Base-by-base conservation (phyloP, 805 yeast genomes). In the Phaffomyces opuntiae region DNA sequence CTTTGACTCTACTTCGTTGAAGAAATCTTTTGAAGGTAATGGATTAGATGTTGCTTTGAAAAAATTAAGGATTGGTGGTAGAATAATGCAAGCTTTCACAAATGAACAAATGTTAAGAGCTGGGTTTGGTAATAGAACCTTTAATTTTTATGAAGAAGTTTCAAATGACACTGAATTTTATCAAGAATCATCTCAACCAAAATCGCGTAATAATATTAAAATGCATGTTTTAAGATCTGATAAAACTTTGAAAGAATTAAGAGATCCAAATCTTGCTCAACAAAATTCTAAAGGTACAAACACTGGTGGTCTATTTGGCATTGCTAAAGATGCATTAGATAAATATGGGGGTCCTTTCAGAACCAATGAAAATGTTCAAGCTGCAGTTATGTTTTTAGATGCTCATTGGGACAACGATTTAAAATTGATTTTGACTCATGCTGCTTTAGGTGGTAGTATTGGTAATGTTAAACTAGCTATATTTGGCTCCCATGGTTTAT, bases 401-500 rank as follows among this genome's bases (percentile, higher is more conserved):
- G 74, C 95, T 1, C 89, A 83, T 58, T 93, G 88, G 85, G 95
- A 90, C 61, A 63, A 68, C 2, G 56, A 65, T 37, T 64, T 66
- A 31, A 70, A 78, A 17, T 65, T 85, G 51, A 80, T 93, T 40
- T 62, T 80, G 34, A 87, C 88, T 2, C 98, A 93, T 66, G 97
- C 97, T 2, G 98, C 98, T 0, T 67, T 91, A 16, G 98, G 98
- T 39, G 98, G 98, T 27, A 93, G 93, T 12, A 73, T 74, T 25
- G 81, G 74, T 37, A 69, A 78, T 38, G 68, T 87, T 38, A 80
- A 80, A 51, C 65, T 93, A 45, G 98, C 96, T 1, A 88, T 93
- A 9, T 91, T 90, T 64, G 99, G 99, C 7, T 82, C 95, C 7
- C 98, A 93, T 59, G 93, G 96, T 0, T 53, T 88, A 12, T 90